Evolutionary conservation across 176 grass and related monocot species (phyloP).

Genomic region (Oryza longistaminata): DNA sequence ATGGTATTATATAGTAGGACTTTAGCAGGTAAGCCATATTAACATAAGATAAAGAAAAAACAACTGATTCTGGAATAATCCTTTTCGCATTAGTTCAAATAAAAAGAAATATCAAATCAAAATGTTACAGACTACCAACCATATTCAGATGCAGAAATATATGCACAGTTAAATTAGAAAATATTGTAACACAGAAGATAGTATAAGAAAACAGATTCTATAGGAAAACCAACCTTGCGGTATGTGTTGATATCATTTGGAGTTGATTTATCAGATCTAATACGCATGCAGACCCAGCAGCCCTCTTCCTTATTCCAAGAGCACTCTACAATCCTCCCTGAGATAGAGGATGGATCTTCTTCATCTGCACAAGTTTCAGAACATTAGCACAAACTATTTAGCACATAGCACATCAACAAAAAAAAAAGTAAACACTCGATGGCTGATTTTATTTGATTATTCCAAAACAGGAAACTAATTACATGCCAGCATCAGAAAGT

Average conservation of each 20-base stretch:
- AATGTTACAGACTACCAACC: conserved; percentile 6
- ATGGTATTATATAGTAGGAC: neutral
- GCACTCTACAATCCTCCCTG: conserved; percentile 84
- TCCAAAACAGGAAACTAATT: neutral
- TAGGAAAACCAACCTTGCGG: conserved; percentile 55
- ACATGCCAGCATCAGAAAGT: neutral
- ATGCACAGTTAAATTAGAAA: conserved; percentile 15
- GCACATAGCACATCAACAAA: conserved; percentile 1
- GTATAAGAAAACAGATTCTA: conserved; percentile 25
- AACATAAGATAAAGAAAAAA: neutral
- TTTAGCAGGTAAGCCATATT: conserved; percentile 5
- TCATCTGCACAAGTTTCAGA: conserved; percentile 43
- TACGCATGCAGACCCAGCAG: conserved; percentile 75
- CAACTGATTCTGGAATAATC: conserved; percentile 16
- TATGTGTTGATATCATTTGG: conserved; percentile 98
- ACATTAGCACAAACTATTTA: conserved; percentile 10
- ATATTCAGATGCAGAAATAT: neutral
- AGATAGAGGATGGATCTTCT: conserved; percentile 50
- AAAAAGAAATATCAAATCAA: neutral
- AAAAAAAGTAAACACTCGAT: neutral
- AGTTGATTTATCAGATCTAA: conserved; percentile 76
- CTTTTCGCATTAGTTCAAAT: conserved; percentile 9
- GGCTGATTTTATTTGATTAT: neutral
- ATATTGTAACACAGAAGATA: neutral
- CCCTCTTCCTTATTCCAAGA: conserved; percentile 68